Evolutionary conservation across 1,139 yeast species (phyloP), one percentile per base, ranked within the genome.

Genomic region (Citeromyces siamensis): DNA sequence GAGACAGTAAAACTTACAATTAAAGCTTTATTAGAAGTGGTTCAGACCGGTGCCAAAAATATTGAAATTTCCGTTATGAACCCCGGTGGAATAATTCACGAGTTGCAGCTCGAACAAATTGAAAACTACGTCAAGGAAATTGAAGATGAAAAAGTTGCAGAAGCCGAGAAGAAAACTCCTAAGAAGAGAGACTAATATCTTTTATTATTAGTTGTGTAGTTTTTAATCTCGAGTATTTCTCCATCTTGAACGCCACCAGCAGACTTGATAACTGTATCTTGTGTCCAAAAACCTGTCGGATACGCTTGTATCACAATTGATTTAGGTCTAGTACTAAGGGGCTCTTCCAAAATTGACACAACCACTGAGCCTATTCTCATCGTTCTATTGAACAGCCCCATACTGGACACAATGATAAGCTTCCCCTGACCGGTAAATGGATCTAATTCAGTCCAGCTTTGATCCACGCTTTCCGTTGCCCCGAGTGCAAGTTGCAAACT

Each of bases 41-140:
- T 90, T 20, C 98, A 93, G 62, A 88, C 97, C 3, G 98, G 98
- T 29, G 94, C 96, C 33, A 83, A 85, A 56, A 90, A 90, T 58
- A 86, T 90, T 53, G 99, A 90, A 59, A 78, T 90, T 40, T 82
- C 94, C 10, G 80, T 93, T 35, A 75, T 90, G 71, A 74, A 72
- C 46, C 83, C 96, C 23, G 74, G 72, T 41, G 64, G 68, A 46
- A 51, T 57, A 34, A 69, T 76, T 46, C 59, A 66, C 44, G 62
- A 67, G 41, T 66, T 82, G 55, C 64, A 75, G 20, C 70, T 75
- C 40, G 95, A 83, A 21, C 84, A 80, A 47, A 76, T 93, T 46
- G 82, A 76, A 46, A 67, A 67, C 38, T 72, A 76, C 49, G 96
- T 90, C 37, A 75, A 77, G 42, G 81, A 77, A 49, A 83, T 90